phyloP scores from a whole-genome alignment of 2,329 filamentous ascomycete genomes.

The Aspergillus ibericus region DNA sequence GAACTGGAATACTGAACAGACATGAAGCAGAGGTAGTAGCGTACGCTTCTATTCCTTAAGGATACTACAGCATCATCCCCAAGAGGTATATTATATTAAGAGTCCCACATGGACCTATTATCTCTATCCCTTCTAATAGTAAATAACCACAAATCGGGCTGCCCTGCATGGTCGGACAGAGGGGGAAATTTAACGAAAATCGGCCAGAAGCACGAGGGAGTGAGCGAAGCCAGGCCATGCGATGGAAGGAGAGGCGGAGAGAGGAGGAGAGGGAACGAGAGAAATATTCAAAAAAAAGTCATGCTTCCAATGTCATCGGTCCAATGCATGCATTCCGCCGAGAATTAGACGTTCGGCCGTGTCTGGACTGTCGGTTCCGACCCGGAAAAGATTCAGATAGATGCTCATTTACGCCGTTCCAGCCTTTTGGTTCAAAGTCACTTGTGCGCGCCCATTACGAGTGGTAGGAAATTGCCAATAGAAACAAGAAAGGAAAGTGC shows the following conservation, averaged over 20 bases:
- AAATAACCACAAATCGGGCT: slow-evolving; percentile 19
- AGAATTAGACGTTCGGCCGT: slow-evolving; percentile 4
- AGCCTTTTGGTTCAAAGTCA: slow-evolving; percentile 16
- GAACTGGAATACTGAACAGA: no score
- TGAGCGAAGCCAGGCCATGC: neutral
- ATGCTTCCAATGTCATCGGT: slow-evolving; percentile 3
- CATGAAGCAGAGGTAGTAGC: no score
- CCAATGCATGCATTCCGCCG: slow-evolving; percentile 6
- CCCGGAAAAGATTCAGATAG: slow-evolving; percentile 10
- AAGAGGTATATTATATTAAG: neutral
- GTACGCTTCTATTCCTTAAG: no score
- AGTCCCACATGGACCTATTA: slow-evolving; percentile 15
- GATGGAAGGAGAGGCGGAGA: neutral
- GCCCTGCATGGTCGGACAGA: slow-evolving; percentile 2
- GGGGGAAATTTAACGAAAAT: neutral
- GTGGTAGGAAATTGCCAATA: slow-evolving; percentile 11
- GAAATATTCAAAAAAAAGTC: slow-evolving; percentile 4
- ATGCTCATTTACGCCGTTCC: slow-evolving; percentile 19
- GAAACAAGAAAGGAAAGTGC: slow-evolving; percentile 5
- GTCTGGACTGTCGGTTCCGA: slow-evolving; percentile 11
- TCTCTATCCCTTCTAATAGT: slow-evolving; percentile 19
- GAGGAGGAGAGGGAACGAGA: neutral
- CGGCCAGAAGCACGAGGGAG: slow-evolving; percentile 3
- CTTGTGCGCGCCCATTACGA: slow-evolving; percentile 17
- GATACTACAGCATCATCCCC: neutral